Percentiles rank a stretch among this genome's conserved stretches.
These are phyloP conservation scores for Adansonia grandidieri DNA, from an alignment of 441 rosid genomes.

Conservation along the genomic window DNA sequence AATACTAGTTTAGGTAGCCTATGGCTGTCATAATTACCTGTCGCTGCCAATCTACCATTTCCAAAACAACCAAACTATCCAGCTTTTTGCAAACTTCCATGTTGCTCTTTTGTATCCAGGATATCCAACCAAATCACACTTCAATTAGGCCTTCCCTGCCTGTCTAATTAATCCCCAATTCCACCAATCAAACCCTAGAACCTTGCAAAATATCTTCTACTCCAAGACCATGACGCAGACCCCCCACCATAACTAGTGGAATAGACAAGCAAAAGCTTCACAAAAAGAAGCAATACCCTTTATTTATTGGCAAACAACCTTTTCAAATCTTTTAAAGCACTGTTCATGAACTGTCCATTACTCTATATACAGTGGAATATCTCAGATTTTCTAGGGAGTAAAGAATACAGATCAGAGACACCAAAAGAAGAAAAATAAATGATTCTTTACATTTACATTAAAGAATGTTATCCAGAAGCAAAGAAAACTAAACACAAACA, in stretches of 20 bases:
- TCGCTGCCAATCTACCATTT: too few species aligned
- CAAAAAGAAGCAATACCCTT: background rate
- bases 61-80: background rate
- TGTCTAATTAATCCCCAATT: slow-evolving; percentile 9
- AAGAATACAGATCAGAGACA: slow-evolving; percentile 29
- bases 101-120: slow-evolving; percentile 21
- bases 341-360: background rate
- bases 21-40: background rate
- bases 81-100: background rate
- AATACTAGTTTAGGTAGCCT: background rate
- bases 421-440: slow-evolving; percentile 9
- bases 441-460: slow-evolving; percentile 34
- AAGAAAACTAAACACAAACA: background rate
- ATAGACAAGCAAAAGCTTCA: slow-evolving; percentile 4
- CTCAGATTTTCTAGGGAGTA: background rate
- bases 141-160: slow-evolving; percentile 29
- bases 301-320: background rate
- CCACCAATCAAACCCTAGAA: slow-evolving; percentile 21
- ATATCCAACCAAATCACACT: slow-evolving; percentile 23
- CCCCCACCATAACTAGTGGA: slow-evolving; percentile 3
- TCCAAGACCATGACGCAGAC: slow-evolving; percentile 9
- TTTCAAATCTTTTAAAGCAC: background rate
- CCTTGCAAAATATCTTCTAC: slow-evolving; percentile 24
- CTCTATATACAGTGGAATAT: slow-evolving; percentile 23
- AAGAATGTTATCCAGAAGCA: slow-evolving; percentile 34